Base-by-base conservation (phyloP, 2,329 filamentous ascomycete genomes). In the Xylogone sp. region DNA sequence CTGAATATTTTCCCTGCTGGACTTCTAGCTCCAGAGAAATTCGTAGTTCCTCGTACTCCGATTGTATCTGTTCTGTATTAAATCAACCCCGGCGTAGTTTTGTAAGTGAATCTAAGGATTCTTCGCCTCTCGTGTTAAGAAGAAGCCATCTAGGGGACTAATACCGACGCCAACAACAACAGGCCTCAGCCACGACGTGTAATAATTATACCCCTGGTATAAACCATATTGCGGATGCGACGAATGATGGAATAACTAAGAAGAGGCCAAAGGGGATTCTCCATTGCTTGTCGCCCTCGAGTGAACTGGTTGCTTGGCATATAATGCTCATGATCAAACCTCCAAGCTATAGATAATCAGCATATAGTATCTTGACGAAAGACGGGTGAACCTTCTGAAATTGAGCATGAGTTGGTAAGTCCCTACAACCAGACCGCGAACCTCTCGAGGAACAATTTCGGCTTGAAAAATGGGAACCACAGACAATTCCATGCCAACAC, bases 51-150 rank as follows among this genome's bases (percentile, higher is more conserved):
- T n/a, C n/a, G n/a, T n/a, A n/a, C n/a, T n/a, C n/a, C n/a, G n/a
- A n/a, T n/a, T n/a, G n/a, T n/a, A 50, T 50, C 22, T 50, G 42
- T 3, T 27, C 48, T 18, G 44, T 45, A 51, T 18, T 60, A 53
- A 56, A 56, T 53, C 42, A 49, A 22, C 51, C 55, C 54, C 48
- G 54, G 49, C 42, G 39, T 44, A 24, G 44, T 54, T 39, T 12
- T 9, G n/a, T 16, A n/a, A 87, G 72, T 3, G 78, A 74, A 4
- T 71, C 65, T n/a, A 76, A 66, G 0, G 79, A 80, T 56, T 83
- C 72, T 21, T 82, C 78, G 13, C 76, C 71, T 18, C 76, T 75
- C 50, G 78, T 76, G 46, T 79, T 72, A 46, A 73, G 71, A 53
- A 78, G 76, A 19, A 81, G 66, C 52, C 52, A 54, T 12, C 45